These are phyloP conservation scores for Alternaria viburni DNA, from an alignment of 2,329 filamentous ascomycete genomes.

Conservation along the genomic window DNA sequence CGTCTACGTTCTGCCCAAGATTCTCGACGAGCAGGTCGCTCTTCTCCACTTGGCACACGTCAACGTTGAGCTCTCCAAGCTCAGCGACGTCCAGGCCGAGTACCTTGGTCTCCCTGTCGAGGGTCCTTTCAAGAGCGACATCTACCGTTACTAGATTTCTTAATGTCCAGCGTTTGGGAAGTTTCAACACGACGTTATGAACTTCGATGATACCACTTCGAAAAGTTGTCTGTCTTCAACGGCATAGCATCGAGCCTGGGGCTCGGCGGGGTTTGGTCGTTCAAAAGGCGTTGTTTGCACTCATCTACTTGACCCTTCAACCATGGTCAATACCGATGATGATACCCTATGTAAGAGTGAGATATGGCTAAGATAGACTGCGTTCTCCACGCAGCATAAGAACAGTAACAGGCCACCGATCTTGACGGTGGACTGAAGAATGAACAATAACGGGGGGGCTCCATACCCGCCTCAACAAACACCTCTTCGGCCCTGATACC, in stretches of 20 bases:
- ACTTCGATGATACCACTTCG: constrained; percentile 60
- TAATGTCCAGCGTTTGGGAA: constrained; percentile 34
- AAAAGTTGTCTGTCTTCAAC: constrained; percentile 68
- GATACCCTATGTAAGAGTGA: constrained; percentile 40
- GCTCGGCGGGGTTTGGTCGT: constrained; percentile 36
- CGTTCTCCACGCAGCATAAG: constrained; percentile 26
- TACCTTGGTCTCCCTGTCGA: constrained; percentile 86
- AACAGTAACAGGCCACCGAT: constrained; percentile 26
- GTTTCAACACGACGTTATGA: constrained; percentile 67
- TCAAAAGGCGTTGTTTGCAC: constrained; percentile 48
- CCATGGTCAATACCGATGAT: constrained; percentile 41
- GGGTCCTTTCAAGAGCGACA: constrained; percentile 96
- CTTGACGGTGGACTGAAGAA: constrained; percentile 23
- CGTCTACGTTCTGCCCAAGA: constrained; percentile 98
- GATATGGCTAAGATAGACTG: constrained; percentile 20
- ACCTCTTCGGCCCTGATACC: background rate
- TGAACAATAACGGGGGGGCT: constrained; percentile 21
- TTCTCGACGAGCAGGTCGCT: constrained; percentile 98
- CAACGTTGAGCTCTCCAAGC: constrained; percentile 90
- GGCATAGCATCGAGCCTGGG: constrained; percentile 56
- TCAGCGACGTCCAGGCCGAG: constrained; percentile 86
- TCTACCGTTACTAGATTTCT: constrained; percentile 64
- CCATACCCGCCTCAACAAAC: constrained; percentile 12
- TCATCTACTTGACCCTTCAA: constrained; percentile 49
- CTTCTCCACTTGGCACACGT: constrained; percentile 90